phyloP scores from a whole-genome alignment of 148 eudicot species.

The Cornus florida region DNA sequence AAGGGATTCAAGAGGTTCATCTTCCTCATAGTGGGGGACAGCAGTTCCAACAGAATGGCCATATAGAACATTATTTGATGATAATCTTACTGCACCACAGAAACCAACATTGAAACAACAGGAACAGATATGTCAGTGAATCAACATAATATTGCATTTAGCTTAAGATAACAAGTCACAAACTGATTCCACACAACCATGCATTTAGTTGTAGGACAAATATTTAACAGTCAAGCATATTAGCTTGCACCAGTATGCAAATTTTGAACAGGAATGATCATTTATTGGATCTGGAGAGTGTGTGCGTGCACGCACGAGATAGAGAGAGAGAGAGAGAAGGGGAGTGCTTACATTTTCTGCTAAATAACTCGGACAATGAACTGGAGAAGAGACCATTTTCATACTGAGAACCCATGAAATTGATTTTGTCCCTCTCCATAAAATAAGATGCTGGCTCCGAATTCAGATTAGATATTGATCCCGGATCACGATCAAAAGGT shows the following conservation, averaged over 20 bases:
- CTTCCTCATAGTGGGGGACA: constrained; percentile 56
- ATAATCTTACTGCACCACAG: constrained; percentile 50
- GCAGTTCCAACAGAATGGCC: constrained; percentile 62
- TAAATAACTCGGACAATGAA: constrained; percentile 67
- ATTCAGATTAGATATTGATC: constrained; percentile 30
- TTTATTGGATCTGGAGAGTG: neutral
- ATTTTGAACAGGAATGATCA: neutral
- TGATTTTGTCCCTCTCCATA: constrained; percentile 36
- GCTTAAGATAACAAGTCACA: neutral
- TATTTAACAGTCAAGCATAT: neutral
- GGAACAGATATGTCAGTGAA: neutral
- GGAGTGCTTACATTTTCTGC: constrained; percentile 57
- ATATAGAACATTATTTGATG: constrained; percentile 37
- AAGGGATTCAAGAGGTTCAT: constrained; percentile 70
- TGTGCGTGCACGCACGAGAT: too few species aligned
- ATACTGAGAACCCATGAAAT: constrained; percentile 38
- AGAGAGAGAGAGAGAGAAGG: neutral
- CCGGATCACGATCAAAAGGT: constrained; percentile 36
- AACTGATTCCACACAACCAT: neutral
- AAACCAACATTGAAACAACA: constrained; percentile 1
- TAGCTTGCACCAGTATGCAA: neutral
- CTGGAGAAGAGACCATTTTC: constrained; percentile 82
- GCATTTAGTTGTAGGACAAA: neutral
- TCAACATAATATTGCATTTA: constrained; percentile 2
- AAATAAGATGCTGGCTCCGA: constrained; percentile 29